phyloP scores from a whole-genome alignment of 225 moss, liverwort and hornwort species.

The Pseudoscleropodium purum region DNA sequence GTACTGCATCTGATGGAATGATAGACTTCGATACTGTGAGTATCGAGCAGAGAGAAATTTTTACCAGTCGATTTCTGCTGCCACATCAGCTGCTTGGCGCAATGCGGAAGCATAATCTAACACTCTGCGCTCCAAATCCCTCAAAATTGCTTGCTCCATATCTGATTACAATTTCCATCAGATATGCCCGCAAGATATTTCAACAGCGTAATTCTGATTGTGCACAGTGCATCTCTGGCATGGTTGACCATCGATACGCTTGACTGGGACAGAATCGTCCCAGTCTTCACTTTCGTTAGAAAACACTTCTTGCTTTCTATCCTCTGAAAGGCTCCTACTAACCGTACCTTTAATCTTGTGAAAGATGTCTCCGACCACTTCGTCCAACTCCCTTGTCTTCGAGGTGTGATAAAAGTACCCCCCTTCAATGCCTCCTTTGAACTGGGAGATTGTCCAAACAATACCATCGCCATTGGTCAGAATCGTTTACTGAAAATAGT shows the following conservation, averaged over 20 bases:
- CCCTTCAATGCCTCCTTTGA: constrained; percentile 62
- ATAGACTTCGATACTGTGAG: neutral
- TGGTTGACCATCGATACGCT: neutral
- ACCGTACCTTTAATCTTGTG: constrained; percentile 70
- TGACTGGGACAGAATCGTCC: neutral
- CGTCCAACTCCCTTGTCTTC: constrained; percentile 81
- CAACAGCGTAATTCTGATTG: neutral
- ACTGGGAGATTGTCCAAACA: constrained; percentile 39
- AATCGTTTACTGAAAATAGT: neutral
- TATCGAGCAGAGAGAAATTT: neutral
- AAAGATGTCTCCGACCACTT: constrained; percentile 71
- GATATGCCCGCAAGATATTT: neutral
- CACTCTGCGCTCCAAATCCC: constrained; percentile 70
- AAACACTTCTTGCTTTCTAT: neutral
- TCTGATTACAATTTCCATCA: constrained; percentile 32
- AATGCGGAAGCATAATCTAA: constrained; percentile 33
- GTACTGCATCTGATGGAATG: neutral
- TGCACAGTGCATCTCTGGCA: neutral
- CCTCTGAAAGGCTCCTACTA: neutral
- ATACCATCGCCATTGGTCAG: neutral
- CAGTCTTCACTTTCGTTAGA: neutral
- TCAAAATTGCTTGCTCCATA: constrained; percentile 80
- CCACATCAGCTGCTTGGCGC: constrained; percentile 66
- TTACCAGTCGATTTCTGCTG: constrained; percentile 98
- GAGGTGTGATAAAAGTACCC: constrained; percentile 77